Conservation (phyloP, 2,329 filamentous ascomycete species). For the Epichloe uncinata region DNA sequence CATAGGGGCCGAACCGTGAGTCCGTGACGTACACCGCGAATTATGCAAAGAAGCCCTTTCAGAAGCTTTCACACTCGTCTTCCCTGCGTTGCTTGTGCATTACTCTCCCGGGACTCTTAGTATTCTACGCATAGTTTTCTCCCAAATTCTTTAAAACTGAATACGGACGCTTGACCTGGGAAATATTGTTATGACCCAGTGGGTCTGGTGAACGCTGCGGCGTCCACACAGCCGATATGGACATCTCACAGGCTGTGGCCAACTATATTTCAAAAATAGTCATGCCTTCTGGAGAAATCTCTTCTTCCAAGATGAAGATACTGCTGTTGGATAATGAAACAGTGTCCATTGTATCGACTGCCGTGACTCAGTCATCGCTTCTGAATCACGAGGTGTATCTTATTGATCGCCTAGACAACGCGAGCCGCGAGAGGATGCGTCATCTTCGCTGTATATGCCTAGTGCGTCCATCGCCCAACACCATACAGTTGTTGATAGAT, state of each 20-base stretch:
- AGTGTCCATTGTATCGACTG: slow-evolving; percentile 83
- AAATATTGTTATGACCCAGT: background rate
- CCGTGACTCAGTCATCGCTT: slow-evolving; percentile 87
- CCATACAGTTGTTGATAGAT: slow-evolving; percentile 86
- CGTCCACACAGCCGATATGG: slow-evolving; percentile 43
- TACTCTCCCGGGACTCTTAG: no score
- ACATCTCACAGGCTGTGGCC: slow-evolving; percentile 82
- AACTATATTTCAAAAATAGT: slow-evolving; percentile 97
- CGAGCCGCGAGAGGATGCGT: slow-evolving; percentile 89
- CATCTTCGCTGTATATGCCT: slow-evolving; percentile 91
- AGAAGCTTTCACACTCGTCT: background rate
- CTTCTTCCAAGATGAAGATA: slow-evolving; percentile 94
- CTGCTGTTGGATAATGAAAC: slow-evolving; percentile 88
- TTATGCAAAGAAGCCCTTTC: background rate
- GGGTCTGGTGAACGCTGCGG: background rate
- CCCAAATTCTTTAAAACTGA: background rate
- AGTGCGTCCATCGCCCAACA: slow-evolving; percentile 80
- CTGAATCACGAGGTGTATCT: slow-evolving; percentile 97
- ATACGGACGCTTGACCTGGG: background rate
- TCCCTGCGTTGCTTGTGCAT: background rate
- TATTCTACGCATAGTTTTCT: background rate
- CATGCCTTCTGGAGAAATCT: slow-evolving; percentile 53
- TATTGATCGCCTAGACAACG: slow-evolving; percentile 88
- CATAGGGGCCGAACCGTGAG: background rate
- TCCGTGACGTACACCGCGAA: background rate